Conservation (phyloP, 176 grass and related monocot genomes). For the Rhynchospora pubera region DNA sequence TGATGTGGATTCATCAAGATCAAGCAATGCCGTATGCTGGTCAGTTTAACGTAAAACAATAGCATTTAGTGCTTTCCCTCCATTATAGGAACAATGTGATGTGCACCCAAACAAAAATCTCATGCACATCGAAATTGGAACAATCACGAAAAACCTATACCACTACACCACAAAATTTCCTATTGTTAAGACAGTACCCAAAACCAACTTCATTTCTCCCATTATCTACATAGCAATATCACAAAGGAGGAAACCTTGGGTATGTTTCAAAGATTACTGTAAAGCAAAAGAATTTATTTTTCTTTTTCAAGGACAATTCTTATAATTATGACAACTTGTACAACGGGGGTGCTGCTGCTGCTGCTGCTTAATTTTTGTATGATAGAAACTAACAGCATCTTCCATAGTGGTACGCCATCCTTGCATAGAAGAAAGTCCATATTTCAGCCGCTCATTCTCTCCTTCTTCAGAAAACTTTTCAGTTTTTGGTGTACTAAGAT, state of each 20-base stretch:
- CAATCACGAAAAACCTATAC: constrained; percentile 12
- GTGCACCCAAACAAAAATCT: background rate
- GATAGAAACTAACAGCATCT: constrained; percentile 68
- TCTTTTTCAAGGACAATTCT: constrained; percentile 6
- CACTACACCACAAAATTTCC: background rate
- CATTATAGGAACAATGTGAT: constrained; percentile 1
- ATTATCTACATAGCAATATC: background rate
- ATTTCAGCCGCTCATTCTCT: constrained; percentile 56
- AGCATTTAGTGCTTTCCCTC: constrained; percentile 18
- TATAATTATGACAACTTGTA: background rate
- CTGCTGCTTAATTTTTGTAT: constrained; percentile 6
- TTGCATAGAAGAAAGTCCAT: constrained; percentile 93
- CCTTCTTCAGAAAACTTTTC: constrained; percentile 84
- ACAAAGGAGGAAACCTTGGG: background rate
- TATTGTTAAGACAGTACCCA: background rate
- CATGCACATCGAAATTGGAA: background rate
- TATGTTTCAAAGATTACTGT: background rate
- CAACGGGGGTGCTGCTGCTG: background rate
- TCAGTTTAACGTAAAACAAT: constrained; percentile 8
- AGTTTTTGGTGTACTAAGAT: constrained; percentile 88
- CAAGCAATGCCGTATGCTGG: constrained; percentile 75
- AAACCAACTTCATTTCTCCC: background rate
- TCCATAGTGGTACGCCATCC: constrained; percentile 95
- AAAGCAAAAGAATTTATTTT: background rate
- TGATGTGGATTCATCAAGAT: constrained; percentile 58